A percentile compares a stretch with the other conserved stretches of the same genome.
phyloP scores from a whole-genome alignment of 352 stramenopile genomes.

The Phytophthora colocasiae region DNA sequence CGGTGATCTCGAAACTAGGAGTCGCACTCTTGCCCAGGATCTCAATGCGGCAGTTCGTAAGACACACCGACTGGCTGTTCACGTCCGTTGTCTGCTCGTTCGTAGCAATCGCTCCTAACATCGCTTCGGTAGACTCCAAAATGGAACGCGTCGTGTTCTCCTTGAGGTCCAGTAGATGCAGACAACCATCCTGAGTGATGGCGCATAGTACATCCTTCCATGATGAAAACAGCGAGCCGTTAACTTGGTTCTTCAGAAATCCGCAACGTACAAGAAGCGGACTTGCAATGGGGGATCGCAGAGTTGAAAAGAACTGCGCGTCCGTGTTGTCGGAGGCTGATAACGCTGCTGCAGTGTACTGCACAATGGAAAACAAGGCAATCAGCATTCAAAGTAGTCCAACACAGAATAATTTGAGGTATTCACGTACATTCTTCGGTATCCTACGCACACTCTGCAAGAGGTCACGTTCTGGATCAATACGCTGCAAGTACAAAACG shows the following conservation, averaged over 20 bases:
- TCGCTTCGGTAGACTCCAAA: conserved; percentile 59
- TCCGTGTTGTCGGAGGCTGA: conserved; percentile 62
- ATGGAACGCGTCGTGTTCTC: conserved; percentile 64
- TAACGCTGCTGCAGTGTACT: conserved; percentile 79
- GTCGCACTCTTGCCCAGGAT: conserved; percentile 73
- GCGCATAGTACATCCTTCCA: conserved; percentile 82
- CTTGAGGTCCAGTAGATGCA: conserved; percentile 82
- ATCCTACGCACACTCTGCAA: conserved; percentile 80
- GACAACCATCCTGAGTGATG: conserved; percentile 76
- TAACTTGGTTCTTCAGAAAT: conserved; percentile 83
- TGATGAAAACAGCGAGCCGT: conserved; percentile 72
- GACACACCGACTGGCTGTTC: conserved; percentile 56
- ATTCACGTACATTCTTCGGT: conserved; percentile 76
- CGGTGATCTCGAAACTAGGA: conserved; percentile 78
- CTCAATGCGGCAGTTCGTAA: conserved; percentile 78
- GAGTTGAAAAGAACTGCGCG: conserved; percentile 60
- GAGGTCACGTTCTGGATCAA: conserved; percentile 82
- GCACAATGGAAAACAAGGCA: background rate
- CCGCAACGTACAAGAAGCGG: conserved; percentile 75
- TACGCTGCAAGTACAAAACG: conserved; percentile 51
- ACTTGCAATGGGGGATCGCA: conserved; percentile 76
- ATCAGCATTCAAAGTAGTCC: conserved; percentile 8
- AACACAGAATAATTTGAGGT: background rate
- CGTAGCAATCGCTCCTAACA: conserved; percentile 65
- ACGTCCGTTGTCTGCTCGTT: conserved; percentile 60